These are phyloP conservation scores for Loxodes magnus DNA, from an alignment of 73 alveolate species.

Conservation along the genomic window DNA sequence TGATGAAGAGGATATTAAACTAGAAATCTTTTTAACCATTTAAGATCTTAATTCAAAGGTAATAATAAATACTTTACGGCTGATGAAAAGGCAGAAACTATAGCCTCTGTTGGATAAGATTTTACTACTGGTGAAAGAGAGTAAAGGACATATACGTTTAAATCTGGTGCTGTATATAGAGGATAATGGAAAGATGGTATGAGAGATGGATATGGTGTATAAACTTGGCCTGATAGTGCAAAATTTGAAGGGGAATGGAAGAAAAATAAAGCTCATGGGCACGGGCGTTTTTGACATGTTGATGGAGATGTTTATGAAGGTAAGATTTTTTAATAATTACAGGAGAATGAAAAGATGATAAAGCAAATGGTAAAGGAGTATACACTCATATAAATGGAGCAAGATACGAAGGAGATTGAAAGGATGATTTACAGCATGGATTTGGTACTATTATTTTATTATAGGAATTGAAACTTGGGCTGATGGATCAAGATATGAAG, in stretches of 20 bases:
- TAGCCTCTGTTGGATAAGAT: neutral
- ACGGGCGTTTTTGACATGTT: slow-evolving; percentile 54
- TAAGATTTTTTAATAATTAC: slow-evolving; percentile 13
- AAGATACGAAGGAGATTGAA: slow-evolving; percentile 39
- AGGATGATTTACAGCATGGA: slow-evolving; percentile 41
- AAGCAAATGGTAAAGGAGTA: slow-evolving; percentile 31
- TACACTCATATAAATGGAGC: slow-evolving; percentile 29
- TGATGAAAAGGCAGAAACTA: slow-evolving; percentile 38
- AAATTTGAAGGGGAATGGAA: slow-evolving; percentile 61
- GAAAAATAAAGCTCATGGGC: slow-evolving; percentile 40
- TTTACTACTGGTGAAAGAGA: slow-evolving; percentile 28
- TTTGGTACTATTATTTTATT: too few species aligned
- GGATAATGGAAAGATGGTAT: slow-evolving; percentile 82
- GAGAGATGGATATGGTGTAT: slow-evolving; percentile 74
- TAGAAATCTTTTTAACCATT: neutral
- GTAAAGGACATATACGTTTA: slow-evolving; percentile 41
- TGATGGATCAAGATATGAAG: slow-evolving; percentile 34
- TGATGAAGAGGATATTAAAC: slow-evolving; percentile 25
- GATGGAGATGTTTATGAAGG: slow-evolving; percentile 71
- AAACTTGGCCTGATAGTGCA: slow-evolving; percentile 79
- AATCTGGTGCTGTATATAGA: slow-evolving; percentile 59
- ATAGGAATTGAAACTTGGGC: slow-evolving; percentile 25
- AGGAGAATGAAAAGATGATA: slow-evolving; percentile 49
- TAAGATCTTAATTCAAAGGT: neutral
- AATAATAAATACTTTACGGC: slow-evolving; percentile 21